phyloP scores from a whole-genome alignment of 1,284 basidiomycete genomes.

The Stereum hirsutum region DNA sequence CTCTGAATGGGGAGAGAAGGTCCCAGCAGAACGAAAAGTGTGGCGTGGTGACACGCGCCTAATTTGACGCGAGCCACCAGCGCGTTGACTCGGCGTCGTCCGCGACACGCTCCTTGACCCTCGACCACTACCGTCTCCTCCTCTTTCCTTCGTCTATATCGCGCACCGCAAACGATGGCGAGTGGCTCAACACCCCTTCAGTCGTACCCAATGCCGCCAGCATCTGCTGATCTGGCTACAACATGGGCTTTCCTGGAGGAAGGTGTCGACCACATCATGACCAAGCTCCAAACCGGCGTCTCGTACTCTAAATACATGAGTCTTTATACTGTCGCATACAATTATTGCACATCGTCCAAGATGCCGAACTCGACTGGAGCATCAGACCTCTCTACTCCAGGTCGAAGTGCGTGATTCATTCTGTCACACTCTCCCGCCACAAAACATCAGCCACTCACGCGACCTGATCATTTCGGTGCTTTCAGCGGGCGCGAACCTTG shows the following conservation, averaged over 20 bases:
- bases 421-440: slow-evolving; percentile 4
- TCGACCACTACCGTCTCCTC: no score
- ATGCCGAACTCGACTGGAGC: slow-evolving; percentile 58
- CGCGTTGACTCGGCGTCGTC: no score
- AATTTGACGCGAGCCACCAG: no score
- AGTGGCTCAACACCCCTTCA: no score
- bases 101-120: no score
- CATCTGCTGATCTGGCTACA: slow-evolving; percentile 66
- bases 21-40: no score
- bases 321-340: slow-evolving; percentile 91
- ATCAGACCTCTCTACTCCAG: slow-evolving; percentile 33
- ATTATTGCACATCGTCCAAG: slow-evolving; percentile 91
- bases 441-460: slow-evolving; percentile 12
- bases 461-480: background rate
- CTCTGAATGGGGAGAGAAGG: no score
- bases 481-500: slow-evolving; percentile 84
- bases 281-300: slow-evolving; percentile 79
- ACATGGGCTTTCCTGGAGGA: slow-evolving; percentile 87
- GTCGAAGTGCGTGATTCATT: slow-evolving; percentile 43
- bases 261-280: slow-evolving; percentile 93
- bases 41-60: no score
- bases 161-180: no score
- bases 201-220: slow-evolving; percentile 41
- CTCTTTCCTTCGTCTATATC: no score
- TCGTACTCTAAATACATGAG: slow-evolving; percentile 90